phyloP scores from a whole-genome alignment of 225 moss, liverwort and hornwort genomes.

The Straminergon stramineum region DNA sequence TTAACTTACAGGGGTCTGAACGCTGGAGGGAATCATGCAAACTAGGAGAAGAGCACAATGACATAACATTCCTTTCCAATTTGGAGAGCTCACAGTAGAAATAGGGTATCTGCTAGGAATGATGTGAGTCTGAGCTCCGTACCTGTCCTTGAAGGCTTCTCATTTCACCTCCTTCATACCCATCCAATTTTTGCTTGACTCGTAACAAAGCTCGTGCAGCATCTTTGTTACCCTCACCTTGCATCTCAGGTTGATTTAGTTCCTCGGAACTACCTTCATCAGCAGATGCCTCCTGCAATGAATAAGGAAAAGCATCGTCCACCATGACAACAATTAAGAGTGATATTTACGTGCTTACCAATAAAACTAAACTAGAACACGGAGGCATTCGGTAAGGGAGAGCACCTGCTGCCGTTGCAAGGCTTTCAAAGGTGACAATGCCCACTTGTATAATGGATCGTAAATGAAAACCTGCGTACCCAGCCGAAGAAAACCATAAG shows the following conservation, averaged over 20 bases:
- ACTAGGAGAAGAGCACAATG: neutral
- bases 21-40: neutral
- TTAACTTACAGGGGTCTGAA: neutral
- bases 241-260: conserved; percentile 36
- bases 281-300: conserved; percentile 61
- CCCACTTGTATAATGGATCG: conserved; percentile 98
- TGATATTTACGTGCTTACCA: neutral
- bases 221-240: conserved; percentile 90
- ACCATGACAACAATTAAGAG: neutral
- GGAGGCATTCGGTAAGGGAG: neutral
- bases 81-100: neutral
- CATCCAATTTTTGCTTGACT: conserved; percentile 93
- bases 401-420: conserved; percentile 81
- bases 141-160: conserved; percentile 99
- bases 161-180: conserved; percentile 99
- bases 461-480: conserved; percentile 84
- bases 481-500: neutral
- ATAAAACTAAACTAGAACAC: neutral
- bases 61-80: neutral
- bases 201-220: conserved; percentile 87
- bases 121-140: neutral
- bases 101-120: neutral
- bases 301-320: neutral
- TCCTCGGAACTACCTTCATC: conserved; percentile 53
- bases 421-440: conserved; percentile 90